These are phyloP conservation scores for Obelidium mucronatum DNA, from an alignment of 192 early-diverging fungal genomes.

Conservation along the genomic window DNA sequence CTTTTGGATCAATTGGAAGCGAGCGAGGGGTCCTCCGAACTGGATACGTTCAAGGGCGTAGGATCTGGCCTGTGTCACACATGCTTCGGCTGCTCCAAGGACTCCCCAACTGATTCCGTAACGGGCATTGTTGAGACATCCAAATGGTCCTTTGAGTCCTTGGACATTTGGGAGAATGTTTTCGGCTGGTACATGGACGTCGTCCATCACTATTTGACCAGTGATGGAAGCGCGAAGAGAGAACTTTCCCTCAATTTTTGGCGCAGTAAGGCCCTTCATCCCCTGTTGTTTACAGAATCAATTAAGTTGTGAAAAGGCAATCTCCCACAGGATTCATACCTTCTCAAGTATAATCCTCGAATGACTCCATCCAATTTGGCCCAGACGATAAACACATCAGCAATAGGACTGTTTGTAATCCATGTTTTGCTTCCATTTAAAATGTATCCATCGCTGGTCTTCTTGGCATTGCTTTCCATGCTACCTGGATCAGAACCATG, in stretches of 20 bases:
- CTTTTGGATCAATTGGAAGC: constrained; percentile 95
- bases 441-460: constrained; percentile 72
- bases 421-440: constrained; percentile 95
- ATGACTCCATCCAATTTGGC: constrained; percentile 88
- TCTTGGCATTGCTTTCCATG: constrained; percentile 91
- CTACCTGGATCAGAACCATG: constrained; percentile 93
- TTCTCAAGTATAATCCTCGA: constrained; percentile 96
- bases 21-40: constrained; percentile 90
- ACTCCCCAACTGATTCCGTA: constrained; percentile 98
- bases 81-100: constrained; percentile 93
- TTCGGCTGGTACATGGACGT: constrained; percentile 89
- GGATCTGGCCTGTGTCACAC: constrained; percentile 85
- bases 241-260: constrained; percentile 94
- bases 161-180: constrained; percentile 91
- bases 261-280: constrained; percentile 90
- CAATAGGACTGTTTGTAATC: constrained; percentile 99
- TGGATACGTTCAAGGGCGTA: constrained; percentile 88
- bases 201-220: constrained; percentile 99
- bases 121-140: constrained; percentile 97
- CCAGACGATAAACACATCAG: constrained; percentile 97
- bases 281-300: constrained; percentile 48
- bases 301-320: not conserved
- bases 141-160: constrained; percentile 93
- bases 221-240: constrained; percentile 93
- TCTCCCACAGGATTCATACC: constrained; percentile 44